Base-by-base conservation (phyloP, 1,139 yeast species). In the Lodderomyces oxycetoniae region DNA sequence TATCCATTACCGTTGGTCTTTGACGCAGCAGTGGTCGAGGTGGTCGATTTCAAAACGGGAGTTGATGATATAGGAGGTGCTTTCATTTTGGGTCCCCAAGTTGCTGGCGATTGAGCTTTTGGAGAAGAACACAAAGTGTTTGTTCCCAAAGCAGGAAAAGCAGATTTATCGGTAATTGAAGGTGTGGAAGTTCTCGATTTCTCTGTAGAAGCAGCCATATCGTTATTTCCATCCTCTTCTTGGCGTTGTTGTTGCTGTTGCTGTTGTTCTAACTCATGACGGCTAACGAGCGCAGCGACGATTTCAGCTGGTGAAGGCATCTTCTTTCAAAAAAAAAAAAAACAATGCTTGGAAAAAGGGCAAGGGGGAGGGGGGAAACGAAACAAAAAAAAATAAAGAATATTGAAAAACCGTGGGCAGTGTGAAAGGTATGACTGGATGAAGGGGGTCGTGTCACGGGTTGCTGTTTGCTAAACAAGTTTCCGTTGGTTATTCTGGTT, bases 81-180 rank as follows among this genome's bases (percentile, higher is more conserved):
- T 42, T 63, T 62, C 62, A 67, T 53, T 34, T 60, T 50, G 24
- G 66, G 53, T 17, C 64, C 63, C 44, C 66, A 53, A 24, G 61
- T 47, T 30, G 31, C 38, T 4, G 57, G 55, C 27, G 56, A 44
- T 17, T 53, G 33, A 9, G 13, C 22, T 16, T 20, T 24, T 15
- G 51, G 46, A 30, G 49, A 41, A 30, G 50, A 38, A n/a, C n/a
- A n/a, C n/a, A n/a, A n/a, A n/a, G n/a, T n/a, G 9, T 49, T 52
- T 19, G 20, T 23, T 14, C 88, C 89, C 46, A 86, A 69, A 20
- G 86, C 71, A 8, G 95, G 95, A 57, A 83, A 82, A 7, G 85
- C 83, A 12, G 68, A 56, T 55, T 78, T 77, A 50, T 74, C 79
- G 33, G 63, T 46, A 40, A 69, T 54, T 26, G 70, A 57, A 12